A percentile compares a stretch with the other conserved stretches of the same genome.
Conservation (phyloP, 306 rosid genomes). For the Vachellia collinsii region DNA sequence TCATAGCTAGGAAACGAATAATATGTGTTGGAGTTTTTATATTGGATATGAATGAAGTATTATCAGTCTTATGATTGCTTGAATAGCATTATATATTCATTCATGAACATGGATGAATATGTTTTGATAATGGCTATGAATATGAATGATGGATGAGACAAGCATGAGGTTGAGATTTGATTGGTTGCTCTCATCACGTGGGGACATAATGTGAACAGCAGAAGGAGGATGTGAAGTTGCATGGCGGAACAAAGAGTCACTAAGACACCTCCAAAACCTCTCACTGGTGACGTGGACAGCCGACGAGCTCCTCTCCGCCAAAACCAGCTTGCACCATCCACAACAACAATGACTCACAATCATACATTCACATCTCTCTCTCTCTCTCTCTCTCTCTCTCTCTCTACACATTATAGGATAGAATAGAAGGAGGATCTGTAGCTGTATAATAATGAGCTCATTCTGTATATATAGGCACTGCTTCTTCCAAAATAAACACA, state of each 20-base stretch:
- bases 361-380: not conserved
- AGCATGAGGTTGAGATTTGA: not conserved
- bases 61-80: not conserved
- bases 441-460: constrained; percentile 5
- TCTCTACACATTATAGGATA: not conserved
- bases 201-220: constrained; percentile 38
- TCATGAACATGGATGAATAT: not conserved
- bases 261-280: constrained; percentile 63
- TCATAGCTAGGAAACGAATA: too few species aligned
- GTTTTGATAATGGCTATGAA: not conserved
- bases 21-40: not conserved
- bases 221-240: constrained; percentile 40
- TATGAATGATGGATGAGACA: not conserved
- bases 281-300: constrained; percentile 92
- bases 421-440: not conserved
- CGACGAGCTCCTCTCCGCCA: constrained; percentile 50
- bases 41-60: not conserved
- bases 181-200: not conserved
- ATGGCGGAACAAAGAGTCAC: constrained; percentile 48
- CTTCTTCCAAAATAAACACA: too few species aligned
- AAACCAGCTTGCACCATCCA: constrained; percentile 25
- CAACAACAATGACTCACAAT: not conserved
- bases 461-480: constrained; percentile 29
- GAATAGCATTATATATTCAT: not conserved
- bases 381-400: not conserved